Evolutionary conservation across 2,329 filamentous ascomycete genomes (phyloP), one percentile per base, ranked within the genome.

Genomic region (Chaetomium sp.): DNA sequence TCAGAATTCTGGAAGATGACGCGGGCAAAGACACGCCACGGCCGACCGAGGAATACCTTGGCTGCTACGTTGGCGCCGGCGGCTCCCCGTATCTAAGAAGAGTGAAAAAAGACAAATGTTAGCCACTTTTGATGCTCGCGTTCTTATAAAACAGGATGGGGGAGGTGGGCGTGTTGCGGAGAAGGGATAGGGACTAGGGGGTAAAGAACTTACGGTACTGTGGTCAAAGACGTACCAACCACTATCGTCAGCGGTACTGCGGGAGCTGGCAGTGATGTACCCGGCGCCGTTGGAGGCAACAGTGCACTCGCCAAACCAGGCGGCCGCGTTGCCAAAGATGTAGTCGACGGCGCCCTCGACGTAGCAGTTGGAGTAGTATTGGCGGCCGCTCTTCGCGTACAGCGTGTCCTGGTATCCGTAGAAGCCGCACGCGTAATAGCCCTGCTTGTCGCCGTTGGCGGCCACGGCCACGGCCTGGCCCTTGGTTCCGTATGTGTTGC

Each of bases 341-440:
- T 50, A 59, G 29, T 59, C 57, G 29, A 50, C 57, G 10, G 57
- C 57, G 5, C 57, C 57, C 19, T 50, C 57, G 12, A 59, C 50
- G 45, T 50, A 42, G 13, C 45, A 50, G 25, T 59, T 59, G 57
- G 57, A 47, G 10, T 59, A 59, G 3, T 50, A 29, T 29, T 59
- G 57, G n/a, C 6, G 19, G 29, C 57, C 57, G 5, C 8, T 59
- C 9, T 59, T 42, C n/a, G 57, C 57, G 19, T 50, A 42, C 27
- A 59, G n/a, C 1, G 57, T 59, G 57, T 59, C 57, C 47, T 59
- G 57, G 19, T 59, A 59, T 3, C 45, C 45, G 13, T 35, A 29
- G 27, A 59, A 19, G 19, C 25, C n/a, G 45, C 57, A 59, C 5
- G 21, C 57, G 57, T 59, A 59, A 29, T 51, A 59, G 12, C 57